A percentile compares a stretch with the other conserved stretches of the same genome.
phyloP scores from a whole-genome alignment of 2,329 filamentous ascomycete species.

The Colletotrichum filicis region DNA sequence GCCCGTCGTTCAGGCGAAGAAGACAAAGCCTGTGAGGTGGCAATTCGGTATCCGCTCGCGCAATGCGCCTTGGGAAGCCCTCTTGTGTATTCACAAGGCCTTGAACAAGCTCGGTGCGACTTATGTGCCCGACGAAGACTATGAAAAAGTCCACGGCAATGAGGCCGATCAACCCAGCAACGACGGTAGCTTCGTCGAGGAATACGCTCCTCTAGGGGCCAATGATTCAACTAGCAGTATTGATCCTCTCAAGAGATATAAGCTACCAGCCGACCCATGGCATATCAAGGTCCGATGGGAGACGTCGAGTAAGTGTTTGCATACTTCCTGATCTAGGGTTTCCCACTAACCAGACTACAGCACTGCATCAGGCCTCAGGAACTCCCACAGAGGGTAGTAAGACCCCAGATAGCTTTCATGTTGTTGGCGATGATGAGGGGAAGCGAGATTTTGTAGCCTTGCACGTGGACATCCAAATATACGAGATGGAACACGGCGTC shows the following conservation, averaged over 20 bases:
- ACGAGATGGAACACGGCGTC: constrained; percentile 90
- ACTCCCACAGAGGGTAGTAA: constrained; percentile 34
- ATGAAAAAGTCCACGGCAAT: constrained; percentile 56
- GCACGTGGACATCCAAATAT: constrained; percentile 95
- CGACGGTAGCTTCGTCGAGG: constrained; percentile 54
- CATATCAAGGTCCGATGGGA: constrained; percentile 91
- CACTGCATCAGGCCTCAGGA: constrained; percentile 50
- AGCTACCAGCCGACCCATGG: constrained; percentile 93
- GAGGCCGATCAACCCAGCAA: constrained; percentile 54
- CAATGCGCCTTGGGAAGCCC: constrained; percentile 93
- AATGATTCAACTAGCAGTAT: constrained; percentile 51
- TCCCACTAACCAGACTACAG: constrained; percentile 41
- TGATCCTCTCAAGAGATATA: constrained; percentile 74
- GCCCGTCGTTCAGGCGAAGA: constrained; percentile 70
- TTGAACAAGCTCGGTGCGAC: constrained; percentile 87
- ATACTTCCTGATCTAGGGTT: constrained; percentile 49
- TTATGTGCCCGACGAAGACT: constrained; percentile 79
- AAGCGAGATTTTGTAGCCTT: constrained; percentile 81
- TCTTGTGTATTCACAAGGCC: constrained; percentile 95
- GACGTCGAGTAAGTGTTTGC: constrained; percentile 76
- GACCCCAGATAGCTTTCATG: constrained; percentile 51
- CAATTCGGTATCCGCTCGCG: constrained; percentile 97
- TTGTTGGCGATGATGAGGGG: constrained; percentile 51
- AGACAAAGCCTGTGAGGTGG: constrained; percentile 87
- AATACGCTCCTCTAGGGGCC: constrained; percentile 49